phyloP scores from a whole-genome alignment of 345 rosid genomes.

The Bretschneidera sinensis region DNA sequence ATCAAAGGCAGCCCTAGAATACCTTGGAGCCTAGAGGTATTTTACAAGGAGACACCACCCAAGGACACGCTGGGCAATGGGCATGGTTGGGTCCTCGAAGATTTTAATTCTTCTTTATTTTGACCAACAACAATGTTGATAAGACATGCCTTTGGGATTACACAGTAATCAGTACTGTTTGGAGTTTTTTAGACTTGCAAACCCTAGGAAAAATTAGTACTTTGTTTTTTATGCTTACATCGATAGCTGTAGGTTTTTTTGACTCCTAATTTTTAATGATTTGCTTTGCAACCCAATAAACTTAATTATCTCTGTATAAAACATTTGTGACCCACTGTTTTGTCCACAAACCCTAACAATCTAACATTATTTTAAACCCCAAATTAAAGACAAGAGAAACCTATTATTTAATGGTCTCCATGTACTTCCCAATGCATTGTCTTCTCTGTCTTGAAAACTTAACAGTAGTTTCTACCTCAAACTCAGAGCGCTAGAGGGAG shows the following conservation, averaged over 20 bases:
- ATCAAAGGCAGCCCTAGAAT: neutral
- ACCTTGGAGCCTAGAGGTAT: slow-evolving; percentile 11
- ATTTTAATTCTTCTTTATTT: slow-evolving; percentile 21
- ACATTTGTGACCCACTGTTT: slow-evolving; percentile 25
- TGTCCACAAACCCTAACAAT: slow-evolving; percentile 15
- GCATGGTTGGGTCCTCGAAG: slow-evolving; percentile 21
- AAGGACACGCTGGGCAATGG: slow-evolving; percentile 20
- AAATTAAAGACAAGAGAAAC: neutral
- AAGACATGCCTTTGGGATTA: slow-evolving; percentile 58
- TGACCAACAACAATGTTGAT: slow-evolving; percentile 28
- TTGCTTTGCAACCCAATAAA: slow-evolving; percentile 12
- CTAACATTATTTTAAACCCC: no score
- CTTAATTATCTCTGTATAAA: slow-evolving; percentile 14
- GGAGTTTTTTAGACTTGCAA: slow-evolving; percentile 7
- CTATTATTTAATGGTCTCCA: no score
- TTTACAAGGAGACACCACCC: slow-evolving; percentile 4
- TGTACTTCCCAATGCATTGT: slow-evolving; percentile 30
- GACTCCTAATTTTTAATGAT: neutral
- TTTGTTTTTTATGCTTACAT: slow-evolving; percentile 14
- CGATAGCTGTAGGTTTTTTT: slow-evolving; percentile 13
- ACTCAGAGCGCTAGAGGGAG: slow-evolving; percentile 17
- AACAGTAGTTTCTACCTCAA: slow-evolving; percentile 13
- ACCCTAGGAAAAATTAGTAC: slow-evolving; percentile 4
- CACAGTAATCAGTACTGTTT: slow-evolving; percentile 20
- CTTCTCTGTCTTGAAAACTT: slow-evolving; percentile 34